These are phyloP conservation scores for Pyricularia sp. DNA, from an alignment of 2,329 filamentous ascomycete species.

Conservation along the genomic window DNA sequence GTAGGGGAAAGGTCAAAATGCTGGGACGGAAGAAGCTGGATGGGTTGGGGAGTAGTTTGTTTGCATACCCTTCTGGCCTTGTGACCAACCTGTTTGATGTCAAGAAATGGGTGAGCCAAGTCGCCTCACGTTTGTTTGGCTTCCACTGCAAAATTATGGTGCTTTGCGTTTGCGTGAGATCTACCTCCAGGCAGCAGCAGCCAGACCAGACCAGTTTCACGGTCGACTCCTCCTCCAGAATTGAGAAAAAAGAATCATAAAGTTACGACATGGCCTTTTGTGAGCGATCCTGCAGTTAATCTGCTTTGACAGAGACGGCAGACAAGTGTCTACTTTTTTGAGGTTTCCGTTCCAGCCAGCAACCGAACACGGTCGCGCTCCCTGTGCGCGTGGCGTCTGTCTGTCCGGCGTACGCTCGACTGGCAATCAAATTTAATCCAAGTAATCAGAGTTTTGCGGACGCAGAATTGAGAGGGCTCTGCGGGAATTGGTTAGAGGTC, in stretches of 20 bases:
- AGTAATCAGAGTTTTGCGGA: background rate
- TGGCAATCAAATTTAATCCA: background rate
- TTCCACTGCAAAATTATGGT: background rate
- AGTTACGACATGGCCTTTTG: constrained; percentile 6
- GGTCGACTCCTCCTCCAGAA: background rate
- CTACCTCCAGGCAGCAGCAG: background rate
- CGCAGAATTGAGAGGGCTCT: background rate
- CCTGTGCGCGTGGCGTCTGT: background rate
- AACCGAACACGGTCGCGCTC: background rate
- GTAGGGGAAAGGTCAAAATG: background rate
- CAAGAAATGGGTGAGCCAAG: background rate
- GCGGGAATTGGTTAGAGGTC: background rate
- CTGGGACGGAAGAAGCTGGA: background rate
- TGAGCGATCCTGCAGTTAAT: constrained; percentile 3
- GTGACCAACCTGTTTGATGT: background rate
- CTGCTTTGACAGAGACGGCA: background rate
- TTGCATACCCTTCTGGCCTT: background rate
- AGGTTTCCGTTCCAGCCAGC: background rate
- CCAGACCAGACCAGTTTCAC: constrained; percentile 1
- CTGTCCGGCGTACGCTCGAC: background rate
- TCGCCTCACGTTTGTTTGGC: background rate
- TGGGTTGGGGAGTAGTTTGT: background rate
- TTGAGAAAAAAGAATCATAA: background rate
- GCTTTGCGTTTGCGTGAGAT: background rate
- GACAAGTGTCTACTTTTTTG: background rate